A percentile compares a stretch with the other conserved stretches of the same genome.
Evolutionary conservation across 768 basidiomycete genomes (phyloP).

Genomic region (Suillus decipiens): DNA sequence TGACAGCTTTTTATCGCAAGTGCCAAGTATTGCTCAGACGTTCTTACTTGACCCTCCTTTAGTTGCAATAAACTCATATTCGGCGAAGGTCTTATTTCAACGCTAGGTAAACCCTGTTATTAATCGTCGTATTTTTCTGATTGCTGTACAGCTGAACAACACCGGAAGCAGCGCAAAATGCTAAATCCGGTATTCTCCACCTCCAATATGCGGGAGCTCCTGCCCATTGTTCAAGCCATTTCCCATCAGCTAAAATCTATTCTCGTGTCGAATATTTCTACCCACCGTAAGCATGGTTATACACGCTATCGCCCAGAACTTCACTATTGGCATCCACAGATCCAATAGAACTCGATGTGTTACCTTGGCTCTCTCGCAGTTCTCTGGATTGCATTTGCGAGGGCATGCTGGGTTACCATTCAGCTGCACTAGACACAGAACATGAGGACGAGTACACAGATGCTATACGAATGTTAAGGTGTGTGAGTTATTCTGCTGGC

Average conservation of each 20-base stretch:
- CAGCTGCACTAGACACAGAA: slow-evolving; percentile 17
- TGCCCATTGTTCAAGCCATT: slow-evolving; percentile 4
- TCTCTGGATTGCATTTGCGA: slow-evolving; percentile 30
- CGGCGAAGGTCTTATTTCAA: slow-evolving; percentile 30
- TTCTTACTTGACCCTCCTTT: not conserved
- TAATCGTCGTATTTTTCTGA: not conserved
- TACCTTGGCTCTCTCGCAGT: slow-evolving; percentile 25
- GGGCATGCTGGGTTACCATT: slow-evolving; percentile 25
- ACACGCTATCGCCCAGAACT: too few relatives aligned
- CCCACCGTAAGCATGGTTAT: not conserved
- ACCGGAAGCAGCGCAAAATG: slow-evolving; percentile 12
- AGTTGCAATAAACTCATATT: slow-evolving; percentile 21
- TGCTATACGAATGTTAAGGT: slow-evolving; percentile 24
- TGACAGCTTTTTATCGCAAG: slow-evolving; percentile 20
- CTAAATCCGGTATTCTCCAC: slow-evolving; percentile 13
- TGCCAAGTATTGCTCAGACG: not conserved
- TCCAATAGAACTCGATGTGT: slow-evolving; percentile 28
- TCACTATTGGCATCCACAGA: too few relatives aligned
- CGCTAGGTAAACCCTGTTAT: slow-evolving; percentile 19
- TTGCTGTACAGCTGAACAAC: slow-evolving; percentile 7
- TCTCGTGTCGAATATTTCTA: not conserved
- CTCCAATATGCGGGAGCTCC: slow-evolving; percentile 11
- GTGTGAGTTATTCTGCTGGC: slow-evolving; percentile 2
- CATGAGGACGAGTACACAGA: slow-evolving; percentile 19
- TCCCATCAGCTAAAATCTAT: not conserved